These are phyloP conservation scores for Prunus mongolica DNA, from an alignment of 306 rosid genomes.

Conservation along the genomic window DNA sequence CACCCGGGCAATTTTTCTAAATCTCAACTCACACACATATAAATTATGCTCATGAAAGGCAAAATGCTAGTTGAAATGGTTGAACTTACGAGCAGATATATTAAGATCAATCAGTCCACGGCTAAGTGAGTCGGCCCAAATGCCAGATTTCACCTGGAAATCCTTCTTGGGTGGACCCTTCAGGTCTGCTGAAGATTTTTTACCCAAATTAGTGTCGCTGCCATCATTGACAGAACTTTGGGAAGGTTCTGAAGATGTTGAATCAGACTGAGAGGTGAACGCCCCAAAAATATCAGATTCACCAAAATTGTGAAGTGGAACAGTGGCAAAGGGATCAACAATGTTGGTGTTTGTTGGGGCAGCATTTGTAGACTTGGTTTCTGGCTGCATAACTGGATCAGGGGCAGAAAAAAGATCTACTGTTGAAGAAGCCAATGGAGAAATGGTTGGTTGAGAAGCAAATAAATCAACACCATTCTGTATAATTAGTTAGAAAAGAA, in stretches of 20 bases:
- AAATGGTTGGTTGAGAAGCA: conserved; percentile 58
- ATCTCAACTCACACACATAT: not conserved
- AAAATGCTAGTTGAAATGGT: conserved; percentile 9
- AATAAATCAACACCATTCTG: conserved; percentile 79
- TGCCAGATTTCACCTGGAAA: conserved; percentile 88
- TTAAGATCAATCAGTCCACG: conserved; percentile 98
- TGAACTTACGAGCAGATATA: conserved; percentile 87
- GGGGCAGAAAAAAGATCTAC: conserved; percentile 71
- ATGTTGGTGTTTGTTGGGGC: conserved; percentile 38
- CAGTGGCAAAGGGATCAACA: conserved; percentile 85
- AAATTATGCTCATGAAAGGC: conserved; percentile 6
- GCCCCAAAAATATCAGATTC: conserved; percentile 78
- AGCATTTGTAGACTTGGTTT: conserved; percentile 44
- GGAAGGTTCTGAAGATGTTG: conserved; percentile 55
- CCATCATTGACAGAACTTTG: conserved; percentile 37
- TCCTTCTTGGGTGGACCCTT: conserved; percentile 52
- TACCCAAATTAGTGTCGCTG: conserved; percentile 32
- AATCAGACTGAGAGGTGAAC: conserved; percentile 58
- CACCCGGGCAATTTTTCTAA: not conserved
- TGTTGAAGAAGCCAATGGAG: conserved; percentile 54
- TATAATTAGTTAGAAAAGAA: conserved; percentile 7
- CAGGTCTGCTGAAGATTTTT: conserved; percentile 37
- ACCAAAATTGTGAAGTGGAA: conserved; percentile 78
- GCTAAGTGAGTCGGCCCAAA: conserved; percentile 97
- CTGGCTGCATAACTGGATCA: conserved; percentile 58